Percentiles rank a stretch among this genome's conserved stretches.
Evolutionary conservation across 2,329 filamentous ascomycete species (phyloP).

Genomic region (Teratosphaeria epicoccoides): DNA sequence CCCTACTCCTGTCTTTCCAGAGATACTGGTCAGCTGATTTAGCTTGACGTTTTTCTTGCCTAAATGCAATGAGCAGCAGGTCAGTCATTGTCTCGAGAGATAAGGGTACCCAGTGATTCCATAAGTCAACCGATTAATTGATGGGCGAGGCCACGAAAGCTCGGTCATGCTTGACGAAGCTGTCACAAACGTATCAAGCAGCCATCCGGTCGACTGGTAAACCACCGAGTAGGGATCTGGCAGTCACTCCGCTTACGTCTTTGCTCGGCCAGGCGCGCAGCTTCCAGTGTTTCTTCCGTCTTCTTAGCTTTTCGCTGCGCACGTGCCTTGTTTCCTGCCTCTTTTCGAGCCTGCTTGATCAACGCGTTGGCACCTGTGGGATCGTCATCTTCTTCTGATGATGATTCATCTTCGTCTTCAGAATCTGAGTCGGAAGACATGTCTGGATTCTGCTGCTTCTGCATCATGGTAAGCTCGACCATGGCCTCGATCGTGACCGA

Average conservation of each 20-base stretch:
- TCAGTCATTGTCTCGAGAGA: too few relatives aligned
- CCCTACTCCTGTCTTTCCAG: slow-evolving; percentile 30
- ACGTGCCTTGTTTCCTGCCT: slow-evolving; percentile 33
- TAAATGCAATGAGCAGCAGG: too few relatives aligned
- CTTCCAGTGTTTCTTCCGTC: slow-evolving; percentile 39
- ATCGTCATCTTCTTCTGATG: slow-evolving; percentile 31
- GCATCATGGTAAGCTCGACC: slow-evolving; percentile 11
- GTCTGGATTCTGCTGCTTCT: neutral
- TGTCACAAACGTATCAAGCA: too few relatives aligned
- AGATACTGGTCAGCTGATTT: slow-evolving; percentile 46
- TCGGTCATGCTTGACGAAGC: too few relatives aligned
- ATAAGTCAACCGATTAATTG: too few relatives aligned
- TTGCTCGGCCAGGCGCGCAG: slow-evolving; percentile 45
- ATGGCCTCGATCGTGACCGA: neutral
- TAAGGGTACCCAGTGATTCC: too few relatives aligned
- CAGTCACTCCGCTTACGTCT: too few relatives aligned
- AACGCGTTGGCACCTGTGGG: slow-evolving; percentile 31
- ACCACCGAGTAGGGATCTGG: too few relatives aligned
- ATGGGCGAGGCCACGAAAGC: too few relatives aligned
- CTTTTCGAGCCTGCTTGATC: slow-evolving; percentile 36
- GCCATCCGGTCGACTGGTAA: too few relatives aligned
- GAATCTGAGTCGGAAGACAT: slow-evolving; percentile 16
- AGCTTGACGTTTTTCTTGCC: slow-evolving; percentile 60
- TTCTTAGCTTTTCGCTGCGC: slow-evolving; percentile 37
- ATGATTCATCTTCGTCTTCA: slow-evolving; percentile 21